Conservation (phyloP, 2,329 filamentous ascomycete genomes). For the Pseudogymnoascus sp. region DNA sequence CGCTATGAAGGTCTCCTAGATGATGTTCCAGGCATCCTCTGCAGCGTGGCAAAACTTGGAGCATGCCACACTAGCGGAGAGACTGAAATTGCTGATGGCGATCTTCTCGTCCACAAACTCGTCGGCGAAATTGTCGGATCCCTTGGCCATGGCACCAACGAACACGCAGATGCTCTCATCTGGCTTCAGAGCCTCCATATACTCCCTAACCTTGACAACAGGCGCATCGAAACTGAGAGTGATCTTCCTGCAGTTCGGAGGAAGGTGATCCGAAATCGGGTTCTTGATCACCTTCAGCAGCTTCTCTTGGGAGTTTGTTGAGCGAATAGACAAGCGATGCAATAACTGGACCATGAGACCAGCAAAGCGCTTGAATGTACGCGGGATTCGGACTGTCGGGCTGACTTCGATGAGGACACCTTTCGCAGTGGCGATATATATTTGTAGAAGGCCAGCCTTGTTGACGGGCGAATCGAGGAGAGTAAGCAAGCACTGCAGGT, state of each 20-base stretch:
- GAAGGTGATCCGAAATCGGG: slow-evolving; percentile 92
- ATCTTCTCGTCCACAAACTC: slow-evolving; percentile 93
- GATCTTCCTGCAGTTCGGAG: slow-evolving; percentile 94
- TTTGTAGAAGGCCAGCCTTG: slow-evolving; percentile 94
- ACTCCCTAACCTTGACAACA: slow-evolving; percentile 80
- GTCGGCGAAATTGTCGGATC: slow-evolving; percentile 90
- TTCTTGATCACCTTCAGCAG: slow-evolving; percentile 96
- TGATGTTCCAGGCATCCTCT: slow-evolving; percentile 90
- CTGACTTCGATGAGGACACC: slow-evolving; percentile 96
- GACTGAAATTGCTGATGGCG: slow-evolving; percentile 94
- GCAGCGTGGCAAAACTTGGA: slow-evolving; percentile 99
- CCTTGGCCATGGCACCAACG: slow-evolving; percentile 97
- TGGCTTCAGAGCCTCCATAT: slow-evolving; percentile 67
- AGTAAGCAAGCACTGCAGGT: slow-evolving; percentile 79
- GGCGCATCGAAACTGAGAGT: slow-evolving; percentile 91
- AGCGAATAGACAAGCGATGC: slow-evolving; percentile 90
- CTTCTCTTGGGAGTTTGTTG: slow-evolving; percentile 95
- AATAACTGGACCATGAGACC: slow-evolving; percentile 97
- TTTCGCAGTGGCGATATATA: slow-evolving; percentile 97
- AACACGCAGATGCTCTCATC: slow-evolving; percentile 97
- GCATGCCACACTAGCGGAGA: slow-evolving; percentile 95
- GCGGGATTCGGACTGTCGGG: slow-evolving; percentile 92
- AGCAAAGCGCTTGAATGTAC: slow-evolving; percentile 98
- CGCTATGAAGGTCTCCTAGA: slow-evolving; percentile 44
- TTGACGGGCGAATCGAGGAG: slow-evolving; percentile 97